A percentile compares a stretch with the other conserved stretches of the same genome.
Evolutionary conservation across 129 eudicot species (phyloP).

Genomic region (Calendula officinalis): DNA sequence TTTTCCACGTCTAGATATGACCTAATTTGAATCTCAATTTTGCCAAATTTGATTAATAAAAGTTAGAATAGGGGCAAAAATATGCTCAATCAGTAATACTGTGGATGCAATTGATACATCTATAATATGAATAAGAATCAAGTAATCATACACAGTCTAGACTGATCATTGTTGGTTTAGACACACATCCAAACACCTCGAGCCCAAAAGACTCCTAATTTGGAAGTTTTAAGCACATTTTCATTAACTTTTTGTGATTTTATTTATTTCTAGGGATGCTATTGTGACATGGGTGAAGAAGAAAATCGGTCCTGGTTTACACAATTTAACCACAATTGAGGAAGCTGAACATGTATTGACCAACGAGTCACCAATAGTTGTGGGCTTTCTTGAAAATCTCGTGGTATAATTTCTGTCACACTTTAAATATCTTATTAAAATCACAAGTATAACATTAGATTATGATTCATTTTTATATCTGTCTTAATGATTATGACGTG

Average conservation of each 20-base stretch:
- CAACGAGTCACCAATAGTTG: constrained; percentile 50
- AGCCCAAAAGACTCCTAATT: too few relatives aligned
- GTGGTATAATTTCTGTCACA: constrained; percentile 45
- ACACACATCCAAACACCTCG: too few relatives aligned
- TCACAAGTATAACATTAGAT: not conserved
- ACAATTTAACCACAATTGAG: constrained; percentile 53
- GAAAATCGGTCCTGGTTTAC: constrained; percentile 69
- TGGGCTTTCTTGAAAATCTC: constrained; percentile 56
- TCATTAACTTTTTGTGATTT: not conserved
- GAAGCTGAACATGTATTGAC: constrained; percentile 60
- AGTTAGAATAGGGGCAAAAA: constrained; percentile 5
- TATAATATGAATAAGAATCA: too few relatives aligned
- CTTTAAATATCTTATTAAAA: not conserved
- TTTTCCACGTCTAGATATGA: not conserved
- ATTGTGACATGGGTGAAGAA: constrained; percentile 82
- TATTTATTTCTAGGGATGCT: constrained; percentile 54
- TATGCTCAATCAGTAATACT: not conserved
- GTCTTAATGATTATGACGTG: constrained; percentile 2
- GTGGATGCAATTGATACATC: too few relatives aligned
- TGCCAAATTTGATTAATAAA: not conserved
- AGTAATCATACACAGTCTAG: too few relatives aligned
- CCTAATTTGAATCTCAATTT: constrained; percentile 1
- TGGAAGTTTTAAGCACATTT: not conserved
- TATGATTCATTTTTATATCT: not conserved
- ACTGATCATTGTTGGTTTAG: too few relatives aligned